phyloP scores from a whole-genome alignment of 2,329 filamentous ascomycete genomes.

The Aureobasidium vineae region DNA sequence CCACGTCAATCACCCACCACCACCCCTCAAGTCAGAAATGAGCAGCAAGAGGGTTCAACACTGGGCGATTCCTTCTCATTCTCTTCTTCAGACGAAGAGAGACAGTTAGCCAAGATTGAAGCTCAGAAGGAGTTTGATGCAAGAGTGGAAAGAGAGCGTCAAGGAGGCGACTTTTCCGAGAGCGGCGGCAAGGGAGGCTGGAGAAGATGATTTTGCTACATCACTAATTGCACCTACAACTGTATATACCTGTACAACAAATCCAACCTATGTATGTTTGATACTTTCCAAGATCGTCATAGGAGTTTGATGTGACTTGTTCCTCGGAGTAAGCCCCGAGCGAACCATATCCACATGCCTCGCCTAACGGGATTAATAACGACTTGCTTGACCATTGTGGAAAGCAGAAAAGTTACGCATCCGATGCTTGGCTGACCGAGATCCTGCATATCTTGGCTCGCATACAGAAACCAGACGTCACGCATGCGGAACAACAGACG shows the following conservation, averaged over 20 bases:
- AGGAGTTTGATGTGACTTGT: no score
- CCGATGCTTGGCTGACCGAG: neutral
- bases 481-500: neutral
- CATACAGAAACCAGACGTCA: neutral
- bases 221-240: neutral
- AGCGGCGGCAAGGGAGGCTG: conserved; percentile 23
- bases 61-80: conserved; percentile 48
- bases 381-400: neutral
- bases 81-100: conserved; percentile 45
- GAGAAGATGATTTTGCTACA: neutral
- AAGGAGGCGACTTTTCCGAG: conserved; percentile 45
- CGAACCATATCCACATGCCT: neutral
- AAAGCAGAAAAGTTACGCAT: neutral
- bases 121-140: conserved; percentile 53
- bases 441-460: neutral
- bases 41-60: conserved; percentile 37
- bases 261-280: neutral
- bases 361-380: neutral
- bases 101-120: conserved; percentile 44
- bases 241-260: conserved; percentile 6
- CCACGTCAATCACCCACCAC: conserved; percentile 6
- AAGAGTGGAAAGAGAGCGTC: conserved; percentile 50
- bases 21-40: conserved; percentile 29
- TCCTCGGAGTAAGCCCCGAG: neutral
- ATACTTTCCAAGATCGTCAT: no score